Conservation (phyloP, 2,329 filamentous ascomycete species). For the Pseudogymnoascus sp. region DNA sequence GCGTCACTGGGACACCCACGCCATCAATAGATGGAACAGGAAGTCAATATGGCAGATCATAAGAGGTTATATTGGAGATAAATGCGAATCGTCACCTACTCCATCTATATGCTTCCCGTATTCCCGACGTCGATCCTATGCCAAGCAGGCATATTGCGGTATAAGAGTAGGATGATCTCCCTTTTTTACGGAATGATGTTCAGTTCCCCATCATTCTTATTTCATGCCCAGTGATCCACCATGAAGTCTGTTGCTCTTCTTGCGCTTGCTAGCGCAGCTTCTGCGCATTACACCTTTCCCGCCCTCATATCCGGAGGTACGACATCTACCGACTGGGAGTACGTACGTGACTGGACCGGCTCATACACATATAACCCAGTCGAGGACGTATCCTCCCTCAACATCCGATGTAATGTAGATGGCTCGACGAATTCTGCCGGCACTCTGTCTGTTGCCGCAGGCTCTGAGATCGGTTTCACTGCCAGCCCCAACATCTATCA, state of each 20-base stretch:
- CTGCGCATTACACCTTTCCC: conserved; percentile 20
- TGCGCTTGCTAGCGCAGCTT: conserved; percentile 14
- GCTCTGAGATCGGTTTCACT: conserved; percentile 17
- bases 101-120: neutral
- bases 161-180: neutral
- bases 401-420: conserved; percentile 33
- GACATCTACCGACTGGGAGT: conserved; percentile 18
- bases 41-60: neutral
- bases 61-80: neutral
- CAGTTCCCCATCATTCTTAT: neutral
- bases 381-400: conserved; percentile 28
- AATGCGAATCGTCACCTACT: neutral
- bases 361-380: conserved; percentile 20
- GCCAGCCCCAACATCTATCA: conserved; percentile 23
- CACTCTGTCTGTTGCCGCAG: conserved; percentile 22
- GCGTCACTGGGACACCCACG: neutral
- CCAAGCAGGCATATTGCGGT: neutral
- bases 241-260: conserved; percentile 13
- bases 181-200: neutral
- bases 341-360: conserved; percentile 22
- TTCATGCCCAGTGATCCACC: neutral
- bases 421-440: conserved; percentile 19
- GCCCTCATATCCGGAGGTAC: conserved; percentile 15
- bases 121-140: neutral
- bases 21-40: neutral